Percentiles rank a stretch among this genome's conserved stretches.
Evolutionary conservation across 2,329 filamentous ascomycete genomes (phyloP).

Genomic region (Clonostachys chloroleuca): DNA sequence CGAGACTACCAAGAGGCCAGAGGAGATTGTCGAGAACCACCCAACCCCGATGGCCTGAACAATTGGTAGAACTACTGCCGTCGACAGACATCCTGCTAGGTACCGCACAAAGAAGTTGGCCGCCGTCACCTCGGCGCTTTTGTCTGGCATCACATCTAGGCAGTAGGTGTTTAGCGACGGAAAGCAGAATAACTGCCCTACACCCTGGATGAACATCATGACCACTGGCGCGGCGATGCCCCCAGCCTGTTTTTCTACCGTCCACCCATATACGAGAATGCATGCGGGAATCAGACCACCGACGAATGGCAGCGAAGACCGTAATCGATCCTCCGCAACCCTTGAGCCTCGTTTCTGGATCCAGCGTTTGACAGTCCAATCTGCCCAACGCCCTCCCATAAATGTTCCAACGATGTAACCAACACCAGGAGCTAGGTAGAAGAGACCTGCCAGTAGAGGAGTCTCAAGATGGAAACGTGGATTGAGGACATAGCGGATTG

Average conservation of each 20-base stretch:
- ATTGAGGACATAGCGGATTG: conserved; percentile 70
- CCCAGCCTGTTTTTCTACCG: conserved; percentile 41
- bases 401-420: conserved; percentile 69
- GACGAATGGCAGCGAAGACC: conserved; percentile 52
- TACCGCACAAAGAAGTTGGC: conserved; percentile 80
- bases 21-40: conserved; percentile 70
- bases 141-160: conserved; percentile 70
- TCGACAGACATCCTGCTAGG: conserved; percentile 66
- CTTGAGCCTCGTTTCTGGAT: conserved; percentile 56
- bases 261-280: conserved; percentile 60
- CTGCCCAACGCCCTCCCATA: conserved; percentile 68
- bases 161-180: conserved; percentile 77
- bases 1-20: conserved; percentile 27
- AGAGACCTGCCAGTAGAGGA: conserved; percentile 64
- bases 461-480: conserved; percentile 65
- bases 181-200: conserved; percentile 73
- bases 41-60: conserved; percentile 73
- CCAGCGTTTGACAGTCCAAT: conserved; percentile 60
- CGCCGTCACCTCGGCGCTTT: conserved; percentile 69
- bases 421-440: conserved; percentile 69
- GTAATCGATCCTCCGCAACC: conserved; percentile 64
- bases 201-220: conserved; percentile 69
- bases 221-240: conserved; percentile 61
- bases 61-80: conserved; percentile 68
- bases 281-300: conserved; percentile 53